Evolutionary conservation across 176 grass and related monocot genomes (phyloP).

Genomic region (Cenchrus purpureus): DNA sequence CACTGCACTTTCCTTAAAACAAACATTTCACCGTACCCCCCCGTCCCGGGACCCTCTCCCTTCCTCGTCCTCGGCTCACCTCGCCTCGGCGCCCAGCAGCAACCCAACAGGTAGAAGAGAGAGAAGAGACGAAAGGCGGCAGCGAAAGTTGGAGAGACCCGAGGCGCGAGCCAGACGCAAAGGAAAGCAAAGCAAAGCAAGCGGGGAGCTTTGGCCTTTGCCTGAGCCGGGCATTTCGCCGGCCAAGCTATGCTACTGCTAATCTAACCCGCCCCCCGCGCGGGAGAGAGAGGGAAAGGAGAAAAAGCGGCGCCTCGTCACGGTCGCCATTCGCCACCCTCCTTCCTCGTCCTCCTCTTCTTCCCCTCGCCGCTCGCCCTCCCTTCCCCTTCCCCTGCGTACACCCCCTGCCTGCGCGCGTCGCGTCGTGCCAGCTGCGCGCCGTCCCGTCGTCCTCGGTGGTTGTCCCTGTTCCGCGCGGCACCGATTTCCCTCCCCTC

Average conservation of each 20-base stretch:
- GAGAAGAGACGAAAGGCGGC: not conserved
- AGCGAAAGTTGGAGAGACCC: constrained; percentile 6
- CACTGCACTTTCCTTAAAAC: not conserved
- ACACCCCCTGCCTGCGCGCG: not conserved
- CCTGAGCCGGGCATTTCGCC: not conserved
- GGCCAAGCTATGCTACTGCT: not conserved
- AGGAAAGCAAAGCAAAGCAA: not conserved
- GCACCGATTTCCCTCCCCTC: too few species aligned
- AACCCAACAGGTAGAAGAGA: not conserved
- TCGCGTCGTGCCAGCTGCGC: not conserved
- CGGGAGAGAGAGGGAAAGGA: not conserved
- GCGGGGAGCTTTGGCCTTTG: not conserved
- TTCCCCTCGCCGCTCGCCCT: not conserved
- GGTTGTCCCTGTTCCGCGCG: too few species aligned
- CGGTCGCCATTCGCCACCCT: not conserved
- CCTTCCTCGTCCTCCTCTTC: not conserved
- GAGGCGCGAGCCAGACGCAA: not conserved
- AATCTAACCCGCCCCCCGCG: not conserved
- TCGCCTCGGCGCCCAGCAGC: not conserved
- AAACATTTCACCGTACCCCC: not conserved
- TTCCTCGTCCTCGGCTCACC: not conserved
- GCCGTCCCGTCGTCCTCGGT: too few species aligned
- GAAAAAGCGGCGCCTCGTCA: constrained; percentile 5
- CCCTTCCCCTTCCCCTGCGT: not conserved
- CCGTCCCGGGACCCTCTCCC: too few species aligned